Percentiles rank a stretch among this genome's conserved stretches.
Evolutionary conservation across 1,284 basidiomycete species (phyloP).

Genomic region (Trametes pubescens): DNA sequence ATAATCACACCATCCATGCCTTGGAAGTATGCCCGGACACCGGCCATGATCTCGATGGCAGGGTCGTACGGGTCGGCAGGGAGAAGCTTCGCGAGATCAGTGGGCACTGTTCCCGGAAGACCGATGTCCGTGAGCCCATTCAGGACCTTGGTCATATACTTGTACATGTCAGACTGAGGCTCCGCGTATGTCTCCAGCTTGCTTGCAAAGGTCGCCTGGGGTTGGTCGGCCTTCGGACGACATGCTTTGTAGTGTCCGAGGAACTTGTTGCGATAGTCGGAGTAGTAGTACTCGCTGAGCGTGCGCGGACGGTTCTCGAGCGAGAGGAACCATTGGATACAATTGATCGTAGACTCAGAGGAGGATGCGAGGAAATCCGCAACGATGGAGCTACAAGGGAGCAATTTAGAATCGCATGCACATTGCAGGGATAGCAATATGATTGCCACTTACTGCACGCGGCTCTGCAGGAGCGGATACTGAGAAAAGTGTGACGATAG

Average conservation of each 20-base stretch:
- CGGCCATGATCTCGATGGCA: constrained; percentile 71
- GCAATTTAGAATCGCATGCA: neutral
- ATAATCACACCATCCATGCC: constrained; percentile 46
- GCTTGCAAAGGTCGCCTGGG: constrained; percentile 13
- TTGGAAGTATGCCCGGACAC: constrained; percentile 78
- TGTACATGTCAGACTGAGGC: constrained; percentile 50
- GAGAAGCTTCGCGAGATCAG: constrained; percentile 61
- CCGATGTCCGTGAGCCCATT: constrained; percentile 55
- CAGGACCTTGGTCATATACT: constrained; percentile 49
- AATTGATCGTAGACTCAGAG: constrained; percentile 48
- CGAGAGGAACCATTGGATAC: constrained; percentile 45
- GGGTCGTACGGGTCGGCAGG: constrained; percentile 61
- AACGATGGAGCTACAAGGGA: constrained; percentile 51
- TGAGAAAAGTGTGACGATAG: constrained; percentile 57
- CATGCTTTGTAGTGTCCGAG: constrained; percentile 39
- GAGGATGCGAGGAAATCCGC: constrained; percentile 56
- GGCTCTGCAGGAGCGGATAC: constrained; percentile 62
- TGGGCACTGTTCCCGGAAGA: constrained; percentile 47
- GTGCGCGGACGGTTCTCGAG: constrained; percentile 46
- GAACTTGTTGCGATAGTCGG: constrained; percentile 42
- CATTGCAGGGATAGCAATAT: neutral
- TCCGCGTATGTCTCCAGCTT: constrained; percentile 12
- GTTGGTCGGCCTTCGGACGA: constrained; percentile 27
- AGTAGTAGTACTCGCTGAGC: constrained; percentile 44
- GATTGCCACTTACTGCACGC: constrained; percentile 55